These are phyloP conservation scores for Penicillium sp. DNA, from an alignment of 2,329 filamentous ascomycete genomes.

Conservation along the genomic window DNA sequence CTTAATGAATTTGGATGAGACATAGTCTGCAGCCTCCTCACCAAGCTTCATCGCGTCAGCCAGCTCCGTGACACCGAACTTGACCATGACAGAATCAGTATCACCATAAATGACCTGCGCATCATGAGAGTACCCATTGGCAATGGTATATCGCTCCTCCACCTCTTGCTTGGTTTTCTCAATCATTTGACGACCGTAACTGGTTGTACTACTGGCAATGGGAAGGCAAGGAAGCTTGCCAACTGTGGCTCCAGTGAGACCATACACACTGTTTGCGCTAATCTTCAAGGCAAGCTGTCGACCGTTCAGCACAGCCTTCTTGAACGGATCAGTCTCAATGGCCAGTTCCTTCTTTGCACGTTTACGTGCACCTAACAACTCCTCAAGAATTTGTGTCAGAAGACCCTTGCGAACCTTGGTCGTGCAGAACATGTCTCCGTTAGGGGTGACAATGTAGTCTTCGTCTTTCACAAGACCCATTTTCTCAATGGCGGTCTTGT, in stretches of 20 bases:
- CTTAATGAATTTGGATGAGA: slow-evolving; percentile 90
- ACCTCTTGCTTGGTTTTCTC: slow-evolving; percentile 97
- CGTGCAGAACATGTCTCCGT: slow-evolving; percentile 91
- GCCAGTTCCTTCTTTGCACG: slow-evolving; percentile 89
- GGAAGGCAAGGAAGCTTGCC: slow-evolving; percentile 93
- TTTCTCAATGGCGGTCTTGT: slow-evolving; percentile 73
- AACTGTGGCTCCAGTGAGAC: slow-evolving; percentile 91
- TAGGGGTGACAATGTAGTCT: slow-evolving; percentile 95
- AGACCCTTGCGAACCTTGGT: slow-evolving; percentile 86
- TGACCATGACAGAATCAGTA: slow-evolving; percentile 99
- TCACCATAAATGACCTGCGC: slow-evolving; percentile 98
- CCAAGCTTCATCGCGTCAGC: slow-evolving; percentile 90
- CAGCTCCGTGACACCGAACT: slow-evolving; percentile 88
- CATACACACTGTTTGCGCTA: slow-evolving; percentile 97
- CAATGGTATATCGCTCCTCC: slow-evolving; percentile 82
- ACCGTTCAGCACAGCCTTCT: slow-evolving; percentile 96
- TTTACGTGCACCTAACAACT: slow-evolving; percentile 88
- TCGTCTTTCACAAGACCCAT: slow-evolving; percentile 79
- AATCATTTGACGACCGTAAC: slow-evolving; percentile 98
- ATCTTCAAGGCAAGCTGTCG: slow-evolving; percentile 94
- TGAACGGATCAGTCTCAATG: slow-evolving; percentile 90
- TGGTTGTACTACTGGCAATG: slow-evolving; percentile 95
- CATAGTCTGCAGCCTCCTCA: slow-evolving; percentile 84
- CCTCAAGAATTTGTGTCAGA: slow-evolving; percentile 92
- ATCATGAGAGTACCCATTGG: slow-evolving; percentile 91